Evolutionary conservation across 108 stramenopile genomes (phyloP).

Genomic region (Fragilariopsis cylindrus): DNA sequence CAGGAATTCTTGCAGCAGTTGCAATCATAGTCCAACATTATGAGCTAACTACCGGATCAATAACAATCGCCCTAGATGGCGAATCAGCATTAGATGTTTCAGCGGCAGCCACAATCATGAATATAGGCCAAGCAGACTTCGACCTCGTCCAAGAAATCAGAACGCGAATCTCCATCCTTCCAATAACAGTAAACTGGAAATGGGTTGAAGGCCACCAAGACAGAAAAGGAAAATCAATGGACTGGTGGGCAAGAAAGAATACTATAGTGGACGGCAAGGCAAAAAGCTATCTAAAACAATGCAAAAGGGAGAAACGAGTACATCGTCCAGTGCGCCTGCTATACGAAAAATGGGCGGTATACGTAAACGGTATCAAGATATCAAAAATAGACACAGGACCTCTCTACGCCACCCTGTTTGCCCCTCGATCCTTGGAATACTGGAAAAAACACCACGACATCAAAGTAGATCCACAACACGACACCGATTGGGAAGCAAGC

Average conservation of each 20-base stretch:
- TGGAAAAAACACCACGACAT: no score
- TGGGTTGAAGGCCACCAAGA: conserved; percentile 20
- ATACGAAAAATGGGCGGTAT: no score
- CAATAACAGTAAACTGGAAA: not conserved
- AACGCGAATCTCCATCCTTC: not conserved
- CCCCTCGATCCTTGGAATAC: no score
- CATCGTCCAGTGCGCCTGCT: no score
- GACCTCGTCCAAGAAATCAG: not conserved
- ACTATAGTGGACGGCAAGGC: not conserved
- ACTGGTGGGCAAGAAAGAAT: conserved; percentile 12
- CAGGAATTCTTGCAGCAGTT: not conserved
- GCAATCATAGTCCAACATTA: not conserved
- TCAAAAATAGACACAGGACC: no score
- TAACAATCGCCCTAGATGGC: conserved; percentile 15
- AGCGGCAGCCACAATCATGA: not conserved
- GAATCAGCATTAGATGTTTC: not conserved
- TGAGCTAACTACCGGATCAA: not conserved
- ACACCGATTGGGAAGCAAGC: no score
- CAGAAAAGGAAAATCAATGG: not conserved
- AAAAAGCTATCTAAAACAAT: not conserved
- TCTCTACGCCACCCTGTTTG: no score
- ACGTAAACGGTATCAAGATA: no score
- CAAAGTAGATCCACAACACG: no score
- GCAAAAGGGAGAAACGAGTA: no score
- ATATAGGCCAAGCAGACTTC: not conserved